A percentile compares a stretch with the other conserved stretches of the same genome.
Conservation (phyloP, 306 rosid species). For the Parietaria judaica region DNA sequence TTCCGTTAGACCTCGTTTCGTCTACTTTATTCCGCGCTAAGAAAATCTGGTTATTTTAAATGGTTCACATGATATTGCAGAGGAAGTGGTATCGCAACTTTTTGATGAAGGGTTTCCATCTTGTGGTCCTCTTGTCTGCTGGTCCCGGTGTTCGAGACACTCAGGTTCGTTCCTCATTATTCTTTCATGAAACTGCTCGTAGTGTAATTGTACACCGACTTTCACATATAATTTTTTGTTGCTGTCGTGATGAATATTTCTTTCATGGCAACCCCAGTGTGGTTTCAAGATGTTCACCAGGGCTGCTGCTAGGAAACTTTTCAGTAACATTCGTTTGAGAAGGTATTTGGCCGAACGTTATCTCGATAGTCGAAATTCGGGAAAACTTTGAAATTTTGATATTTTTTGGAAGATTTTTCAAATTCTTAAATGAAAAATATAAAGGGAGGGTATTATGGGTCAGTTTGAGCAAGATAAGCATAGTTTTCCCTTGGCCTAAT, state of each 20-base stretch:
- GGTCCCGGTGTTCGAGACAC: slow-evolving; percentile 97
- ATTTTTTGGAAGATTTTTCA: no score
- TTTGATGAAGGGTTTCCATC: slow-evolving; percentile 97
- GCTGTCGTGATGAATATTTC: slow-evolving; percentile 21
- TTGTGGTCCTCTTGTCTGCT: slow-evolving; percentile 87
- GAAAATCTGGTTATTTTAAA: slow-evolving; percentile 16
- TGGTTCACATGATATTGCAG: slow-evolving; percentile 40
- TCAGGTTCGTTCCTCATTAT: slow-evolving; percentile 43
- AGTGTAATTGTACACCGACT: background rate
- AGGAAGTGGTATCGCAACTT: slow-evolving; percentile 91
- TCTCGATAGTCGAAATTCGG: no score
- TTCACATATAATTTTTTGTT: background rate
- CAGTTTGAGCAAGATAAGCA: no score
- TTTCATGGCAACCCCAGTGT: slow-evolving; percentile 47
- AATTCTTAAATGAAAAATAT: no score
- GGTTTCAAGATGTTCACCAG: slow-evolving; percentile 97
- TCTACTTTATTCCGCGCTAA: no score
- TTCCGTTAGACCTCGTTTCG: slow-evolving; percentile 42
- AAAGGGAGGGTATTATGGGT: no score
- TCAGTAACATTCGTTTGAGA: slow-evolving; percentile 69
- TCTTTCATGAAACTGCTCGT: background rate
- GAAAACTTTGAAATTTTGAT: no score
- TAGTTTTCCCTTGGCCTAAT: no score
- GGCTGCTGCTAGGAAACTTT: slow-evolving; percentile 89
- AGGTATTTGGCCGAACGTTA: slow-evolving; percentile 34